These are phyloP conservation scores for Pleurotus citrinopileatus DNA, from an alignment of 768 basidiomycete species.

Conservation along the genomic window DNA sequence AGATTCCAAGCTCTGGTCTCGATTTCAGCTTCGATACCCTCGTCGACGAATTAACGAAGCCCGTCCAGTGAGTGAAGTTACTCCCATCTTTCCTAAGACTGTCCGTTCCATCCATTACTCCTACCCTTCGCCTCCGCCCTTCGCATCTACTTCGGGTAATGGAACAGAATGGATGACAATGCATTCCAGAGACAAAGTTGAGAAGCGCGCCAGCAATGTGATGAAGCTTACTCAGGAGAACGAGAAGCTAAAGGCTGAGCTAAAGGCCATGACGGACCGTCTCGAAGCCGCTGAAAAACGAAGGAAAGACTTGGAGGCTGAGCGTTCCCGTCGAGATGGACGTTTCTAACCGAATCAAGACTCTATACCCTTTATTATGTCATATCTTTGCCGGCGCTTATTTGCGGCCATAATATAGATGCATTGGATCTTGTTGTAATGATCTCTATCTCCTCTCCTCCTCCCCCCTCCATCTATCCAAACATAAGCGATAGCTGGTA, in stretches of 20 bases:
- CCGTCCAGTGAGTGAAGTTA: constrained; percentile 50
- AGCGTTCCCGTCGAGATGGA: constrained; percentile 23
- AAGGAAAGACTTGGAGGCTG: constrained; percentile 37
- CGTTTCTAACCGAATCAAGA: not conserved
- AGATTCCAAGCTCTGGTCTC: constrained; percentile 49
- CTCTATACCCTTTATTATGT: constrained; percentile 1
- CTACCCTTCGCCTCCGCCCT: too few relatives aligned
- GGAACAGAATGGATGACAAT: constrained; percentile 17
- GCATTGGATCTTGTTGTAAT: not conserved
- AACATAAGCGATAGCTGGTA: too few relatives aligned
- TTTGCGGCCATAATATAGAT: not conserved
- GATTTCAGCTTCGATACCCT: constrained; percentile 42
- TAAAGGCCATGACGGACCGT: constrained; percentile 71
- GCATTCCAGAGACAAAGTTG: constrained; percentile 42
- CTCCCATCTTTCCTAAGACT: constrained; percentile 11
- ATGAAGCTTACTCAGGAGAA: constrained; percentile 77
- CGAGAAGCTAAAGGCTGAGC: constrained; percentile 72
- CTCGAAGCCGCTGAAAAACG: constrained; percentile 72
- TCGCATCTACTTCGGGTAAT: not conserved
- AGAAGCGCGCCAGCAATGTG: constrained; percentile 78
- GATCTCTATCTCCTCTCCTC: constrained; percentile 12
- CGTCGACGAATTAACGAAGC: constrained; percentile 15
- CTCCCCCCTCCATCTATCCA: not conserved
- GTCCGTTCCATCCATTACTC: not conserved
- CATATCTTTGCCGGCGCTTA: constrained; percentile 5